phyloP scores from a whole-genome alignment of 1,284 basidiomycete genomes.

The Puccinia brachypodii region DNA sequence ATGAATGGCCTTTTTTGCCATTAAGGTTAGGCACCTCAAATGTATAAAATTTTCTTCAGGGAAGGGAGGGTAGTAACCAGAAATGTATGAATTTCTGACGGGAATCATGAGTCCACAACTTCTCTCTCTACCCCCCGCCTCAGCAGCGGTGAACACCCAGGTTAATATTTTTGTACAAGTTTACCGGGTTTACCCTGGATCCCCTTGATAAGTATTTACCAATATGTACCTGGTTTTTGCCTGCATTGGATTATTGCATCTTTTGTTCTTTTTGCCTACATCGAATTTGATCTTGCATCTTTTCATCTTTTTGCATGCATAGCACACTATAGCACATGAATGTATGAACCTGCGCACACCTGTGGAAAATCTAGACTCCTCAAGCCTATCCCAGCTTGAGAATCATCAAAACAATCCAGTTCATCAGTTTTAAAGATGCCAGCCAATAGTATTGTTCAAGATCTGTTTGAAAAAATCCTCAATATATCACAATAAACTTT shows the following conservation, averaged over 20 bases:
- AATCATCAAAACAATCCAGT: not conserved
- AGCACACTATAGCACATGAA: not conserved
- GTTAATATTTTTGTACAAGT: no score
- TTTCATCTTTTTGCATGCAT: not conserved
- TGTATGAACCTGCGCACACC: not conserved
- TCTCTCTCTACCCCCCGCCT: no score
- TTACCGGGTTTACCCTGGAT: no score
- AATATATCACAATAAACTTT: not conserved
- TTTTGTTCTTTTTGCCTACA: no score
- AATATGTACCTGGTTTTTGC: not conserved
- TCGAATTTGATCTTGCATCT: not conserved
- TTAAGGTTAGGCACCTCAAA: no score
- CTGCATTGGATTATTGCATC: no score
- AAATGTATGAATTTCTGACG: no score
- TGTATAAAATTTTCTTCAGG: no score
- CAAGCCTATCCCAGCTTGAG: not conserved
- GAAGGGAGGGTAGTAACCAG: no score
- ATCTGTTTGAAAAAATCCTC: not conserved
- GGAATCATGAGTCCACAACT: no score
- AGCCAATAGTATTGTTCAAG: not conserved
- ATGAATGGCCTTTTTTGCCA: no score
- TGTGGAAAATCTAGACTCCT: not conserved
- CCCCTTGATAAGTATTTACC: not conserved
- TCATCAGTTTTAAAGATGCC: not conserved
- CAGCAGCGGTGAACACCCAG: no score